phyloP scores from a whole-genome alignment of 108 stramenopile genomes.

The Pelagomonas calceolata region DNA sequence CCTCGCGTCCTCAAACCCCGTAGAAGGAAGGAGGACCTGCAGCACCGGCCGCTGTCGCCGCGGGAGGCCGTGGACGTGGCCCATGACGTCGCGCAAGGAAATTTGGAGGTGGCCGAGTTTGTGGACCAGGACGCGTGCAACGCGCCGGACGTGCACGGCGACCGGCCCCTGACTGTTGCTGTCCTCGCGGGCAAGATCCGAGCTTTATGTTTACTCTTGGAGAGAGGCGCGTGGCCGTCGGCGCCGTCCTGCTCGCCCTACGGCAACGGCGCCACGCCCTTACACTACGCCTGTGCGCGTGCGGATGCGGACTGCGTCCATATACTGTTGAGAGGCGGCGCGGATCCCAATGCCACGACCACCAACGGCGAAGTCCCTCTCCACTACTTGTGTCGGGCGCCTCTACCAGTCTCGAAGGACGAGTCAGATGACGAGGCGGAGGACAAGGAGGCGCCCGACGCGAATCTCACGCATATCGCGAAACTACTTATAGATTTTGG shows the following conservation, averaged over 20 bases:
- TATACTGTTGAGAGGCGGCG: neutral
- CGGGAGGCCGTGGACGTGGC: neutral
- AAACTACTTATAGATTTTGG: too few species aligned
- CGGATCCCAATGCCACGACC: neutral
- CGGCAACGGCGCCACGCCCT: neutral
- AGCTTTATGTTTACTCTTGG: neutral
- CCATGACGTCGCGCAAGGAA: neutral
- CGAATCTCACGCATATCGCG: too few species aligned
- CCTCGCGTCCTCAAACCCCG: too few species aligned
- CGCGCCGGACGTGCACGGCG: neutral
- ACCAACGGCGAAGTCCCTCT: neutral
- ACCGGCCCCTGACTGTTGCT: neutral
- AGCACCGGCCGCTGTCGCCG: neutral
- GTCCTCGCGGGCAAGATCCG: neutral
- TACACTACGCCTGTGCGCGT: neutral
- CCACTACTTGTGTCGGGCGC: neutral
- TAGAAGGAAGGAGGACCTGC: neutral
- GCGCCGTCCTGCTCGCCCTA: neutral
- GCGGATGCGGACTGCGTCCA: neutral
- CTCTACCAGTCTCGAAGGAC: too few species aligned
- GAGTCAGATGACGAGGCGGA: too few species aligned
- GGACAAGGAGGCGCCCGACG: too few species aligned
- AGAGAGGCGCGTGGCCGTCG: neutral
- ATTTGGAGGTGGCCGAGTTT: neutral
- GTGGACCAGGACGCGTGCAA: neutral